Base-by-base conservation (phyloP, 23 red algal genomes). In the Porphyridium purpureum region DNA sequence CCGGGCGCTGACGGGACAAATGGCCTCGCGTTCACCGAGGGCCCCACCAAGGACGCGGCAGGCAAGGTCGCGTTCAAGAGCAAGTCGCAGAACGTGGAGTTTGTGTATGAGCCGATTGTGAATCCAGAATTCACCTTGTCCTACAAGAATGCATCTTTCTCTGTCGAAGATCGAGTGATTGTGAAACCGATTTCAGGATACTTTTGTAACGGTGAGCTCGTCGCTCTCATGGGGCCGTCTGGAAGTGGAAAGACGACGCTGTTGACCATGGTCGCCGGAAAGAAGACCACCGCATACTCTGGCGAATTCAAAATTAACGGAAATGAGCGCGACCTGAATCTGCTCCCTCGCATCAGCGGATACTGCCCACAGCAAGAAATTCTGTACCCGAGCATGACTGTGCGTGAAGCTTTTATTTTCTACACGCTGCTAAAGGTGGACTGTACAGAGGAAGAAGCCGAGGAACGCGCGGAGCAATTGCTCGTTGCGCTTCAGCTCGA, bases 201-300 rank as follows among this genome's bases (percentile, higher is more conserved):
- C 60, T 70, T 72, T 1, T 47, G 55, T 2, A 61, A 69, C 1
- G 84, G 84, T 23, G 57, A 72, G 29, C 38, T 93, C 27, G 21
- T 93, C 17, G 88, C 88, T 22, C 54, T 95, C 46, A 19, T 84
- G 22, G 88, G 88, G 3, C 76, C 88, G 40, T 81, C 72, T 29
- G 88, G 88, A 7, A 58, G 68, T 2, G 88, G 88, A 7, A 95
- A 95, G 66, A 84, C 78, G 24, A 95, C 78, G 21, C 59, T 95
- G 23, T 65, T 95, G 15, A 83, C 64, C 36, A 55, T 67, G 23
- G 34, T 95, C 50, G 78, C 88, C 1, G 79, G 80, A 0, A 44
- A 44, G 38, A 44, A 44, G 38, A 44, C 38, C 11, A 44, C 38
- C 11, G 11, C 38, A 17, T 44, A 44, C 38, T 11, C 38, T 44